Evolutionary conservation across 371 early-diverging fungal genomes (phyloP).

Genomic region (Lichtheimia hyalospora): DNA sequence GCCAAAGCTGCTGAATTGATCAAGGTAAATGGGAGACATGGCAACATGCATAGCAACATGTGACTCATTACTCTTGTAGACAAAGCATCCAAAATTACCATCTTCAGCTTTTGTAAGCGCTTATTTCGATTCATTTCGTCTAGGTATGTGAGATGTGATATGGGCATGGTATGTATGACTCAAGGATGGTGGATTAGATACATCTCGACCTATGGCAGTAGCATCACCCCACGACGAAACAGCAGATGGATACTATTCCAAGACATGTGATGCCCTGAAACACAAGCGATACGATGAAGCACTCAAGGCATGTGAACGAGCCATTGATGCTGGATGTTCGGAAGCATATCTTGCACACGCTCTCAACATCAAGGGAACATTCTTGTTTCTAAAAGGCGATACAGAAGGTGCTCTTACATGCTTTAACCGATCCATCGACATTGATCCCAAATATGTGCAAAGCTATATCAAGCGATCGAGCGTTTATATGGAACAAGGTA

Average conservation of each 20-base stretch:
- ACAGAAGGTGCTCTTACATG: constrained; percentile 72
- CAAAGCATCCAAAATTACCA: constrained; percentile 72
- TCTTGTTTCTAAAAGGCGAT: constrained; percentile 85
- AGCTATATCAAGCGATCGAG: constrained; percentile 87
- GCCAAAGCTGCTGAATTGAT: constrained; percentile 79
- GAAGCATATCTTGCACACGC: constrained; percentile 60
- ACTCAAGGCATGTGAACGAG: constrained; percentile 65
- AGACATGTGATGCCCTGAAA: constrained; percentile 48
- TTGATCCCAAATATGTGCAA: constrained; percentile 79
- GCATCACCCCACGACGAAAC: constrained; percentile 15
- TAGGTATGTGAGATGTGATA: constrained; percentile 22
- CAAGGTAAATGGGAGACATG: constrained; percentile 33
- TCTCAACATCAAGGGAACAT: constrained; percentile 86
- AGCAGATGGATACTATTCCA: constrained; percentile 53
- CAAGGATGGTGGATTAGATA: not conserved
- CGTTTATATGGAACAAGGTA: constrained; percentile 83
- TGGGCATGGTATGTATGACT: not conserved
- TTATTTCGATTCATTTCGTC: constrained; percentile 88
- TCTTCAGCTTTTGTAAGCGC: constrained; percentile 88
- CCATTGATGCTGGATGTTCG: constrained; percentile 60
- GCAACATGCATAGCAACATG: not conserved
- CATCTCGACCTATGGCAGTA: constrained; percentile 21
- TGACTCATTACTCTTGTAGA: constrained; percentile 15
- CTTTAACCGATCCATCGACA: constrained; percentile 78
- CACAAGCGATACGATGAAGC: constrained; percentile 71